Evolutionary conservation across 2,329 filamentous ascomycete genomes (phyloP).

Genomic region (Parasarocladium wereldwijsianum): DNA sequence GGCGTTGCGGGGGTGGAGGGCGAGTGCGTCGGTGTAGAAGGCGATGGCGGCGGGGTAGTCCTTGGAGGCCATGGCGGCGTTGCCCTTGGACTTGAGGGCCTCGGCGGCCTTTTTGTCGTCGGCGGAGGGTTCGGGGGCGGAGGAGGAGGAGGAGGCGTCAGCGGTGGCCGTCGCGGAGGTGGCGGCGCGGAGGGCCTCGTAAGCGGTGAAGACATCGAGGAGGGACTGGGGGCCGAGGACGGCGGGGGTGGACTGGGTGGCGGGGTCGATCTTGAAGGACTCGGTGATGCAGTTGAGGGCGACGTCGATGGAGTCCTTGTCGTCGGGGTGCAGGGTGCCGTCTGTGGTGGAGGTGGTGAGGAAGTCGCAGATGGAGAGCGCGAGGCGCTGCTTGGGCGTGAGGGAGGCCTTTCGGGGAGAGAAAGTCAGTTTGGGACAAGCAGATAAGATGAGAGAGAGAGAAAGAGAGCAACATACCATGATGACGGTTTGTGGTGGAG

Average conservation of each 20-base stretch:
- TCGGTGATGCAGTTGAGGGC: constrained; percentile 90
- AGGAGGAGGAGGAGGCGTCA: constrained; percentile 21
- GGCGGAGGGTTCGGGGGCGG: constrained; percentile 25
- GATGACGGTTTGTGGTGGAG: not conserved
- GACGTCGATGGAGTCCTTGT: constrained; percentile 87
- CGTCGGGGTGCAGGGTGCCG: constrained; percentile 75
- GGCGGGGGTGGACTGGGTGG: constrained; percentile 37
- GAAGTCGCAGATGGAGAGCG: constrained; percentile 95
- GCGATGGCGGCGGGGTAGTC: constrained; percentile 75
- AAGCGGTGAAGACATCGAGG: constrained; percentile 82
- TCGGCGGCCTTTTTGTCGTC: constrained; percentile 70
- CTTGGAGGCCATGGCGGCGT: constrained; percentile 88
- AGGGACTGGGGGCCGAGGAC: constrained; percentile 70
- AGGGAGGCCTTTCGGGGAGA: constrained; percentile 17
- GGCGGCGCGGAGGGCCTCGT: constrained; percentile 75
- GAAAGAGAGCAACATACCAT: constrained; percentile 5
- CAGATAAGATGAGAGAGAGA: not conserved
- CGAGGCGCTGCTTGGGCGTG: constrained; percentile 65
- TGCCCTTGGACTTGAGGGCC: constrained; percentile 76
- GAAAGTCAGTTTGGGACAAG: no score
- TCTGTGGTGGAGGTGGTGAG: constrained; percentile 72
- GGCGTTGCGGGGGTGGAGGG: constrained; percentile 69
- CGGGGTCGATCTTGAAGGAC: constrained; percentile 87
- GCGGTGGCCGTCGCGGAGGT: constrained; percentile 21
- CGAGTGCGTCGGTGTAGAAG: constrained; percentile 75